phyloP scores from a whole-genome alignment of 2,329 filamentous ascomycete genomes.

The Rutstroemia sp. region DNA sequence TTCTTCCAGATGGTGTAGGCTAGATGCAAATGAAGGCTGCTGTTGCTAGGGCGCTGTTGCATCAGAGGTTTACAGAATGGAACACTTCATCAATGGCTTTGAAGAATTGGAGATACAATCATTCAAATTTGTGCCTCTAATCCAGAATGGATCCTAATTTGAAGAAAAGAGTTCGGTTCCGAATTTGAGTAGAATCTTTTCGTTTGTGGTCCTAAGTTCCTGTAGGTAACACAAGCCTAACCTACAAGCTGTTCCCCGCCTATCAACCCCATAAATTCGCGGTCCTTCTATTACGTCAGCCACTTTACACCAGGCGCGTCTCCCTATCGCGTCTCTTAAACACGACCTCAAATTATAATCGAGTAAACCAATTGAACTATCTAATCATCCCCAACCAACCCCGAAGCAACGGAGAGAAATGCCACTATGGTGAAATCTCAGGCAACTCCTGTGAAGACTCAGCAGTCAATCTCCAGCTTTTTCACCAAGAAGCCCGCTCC shows the following conservation, averaged over 20 bases:
- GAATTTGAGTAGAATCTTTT: too few relatives aligned
- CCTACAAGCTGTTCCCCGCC: too few relatives aligned
- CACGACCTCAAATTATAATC: neutral
- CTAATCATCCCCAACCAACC: neutral
- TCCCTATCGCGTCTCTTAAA: constrained; percentile 3
- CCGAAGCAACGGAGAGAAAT: neutral
- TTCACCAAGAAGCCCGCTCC: constrained; percentile 53
- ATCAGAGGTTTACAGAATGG: neutral
- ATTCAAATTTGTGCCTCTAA: too few relatives aligned
- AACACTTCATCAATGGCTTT: too few relatives aligned
- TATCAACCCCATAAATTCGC: neutral
- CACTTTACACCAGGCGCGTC: constrained; percentile 6
- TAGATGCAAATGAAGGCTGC: neutral
- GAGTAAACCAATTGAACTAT: neutral
- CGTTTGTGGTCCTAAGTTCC: neutral
- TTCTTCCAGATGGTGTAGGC: neutral
- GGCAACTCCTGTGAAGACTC: constrained; percentile 39
- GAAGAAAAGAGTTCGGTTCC: too few relatives aligned
- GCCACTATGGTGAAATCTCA: constrained; percentile 20
- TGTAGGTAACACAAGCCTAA: neutral
- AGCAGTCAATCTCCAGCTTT: constrained; percentile 80
- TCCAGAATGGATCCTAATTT: too few relatives aligned
- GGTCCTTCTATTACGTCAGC: neutral
- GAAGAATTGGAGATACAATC: too few relatives aligned
- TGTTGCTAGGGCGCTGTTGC: neutral